These are phyloP conservation scores for Cladosporium sp. DNA, from an alignment of 2,329 filamentous ascomycete species.

Conservation along the genomic window DNA sequence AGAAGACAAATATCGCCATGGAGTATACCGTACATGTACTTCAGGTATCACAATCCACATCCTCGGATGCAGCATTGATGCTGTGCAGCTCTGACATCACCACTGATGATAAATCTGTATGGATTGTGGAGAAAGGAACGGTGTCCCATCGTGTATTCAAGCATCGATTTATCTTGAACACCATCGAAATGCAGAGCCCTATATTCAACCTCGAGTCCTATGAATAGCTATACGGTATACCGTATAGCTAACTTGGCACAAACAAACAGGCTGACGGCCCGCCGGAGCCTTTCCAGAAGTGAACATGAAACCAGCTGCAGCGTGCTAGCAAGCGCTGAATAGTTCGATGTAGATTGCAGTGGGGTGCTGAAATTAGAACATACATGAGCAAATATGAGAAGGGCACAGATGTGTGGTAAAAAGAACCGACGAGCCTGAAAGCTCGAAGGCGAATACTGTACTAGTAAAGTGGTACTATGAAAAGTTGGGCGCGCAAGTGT, in stretches of 20 bases:
- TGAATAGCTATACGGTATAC: background rate
- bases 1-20: background rate
- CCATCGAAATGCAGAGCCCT: background rate
- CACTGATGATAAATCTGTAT: constrained; percentile 1
- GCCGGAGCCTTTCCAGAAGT: background rate
- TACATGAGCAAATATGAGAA: background rate
- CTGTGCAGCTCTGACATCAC: background rate
- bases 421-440: constrained; percentile 3
- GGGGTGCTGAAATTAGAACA: background rate
- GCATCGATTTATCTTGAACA: background rate
- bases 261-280: background rate
- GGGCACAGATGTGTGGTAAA: background rate
- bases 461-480: constrained; percentile 7
- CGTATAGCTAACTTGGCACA: background rate
- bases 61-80: background rate
- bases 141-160: background rate
- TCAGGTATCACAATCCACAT: background rate
- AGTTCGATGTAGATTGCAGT: background rate
- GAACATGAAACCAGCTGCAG: background rate
- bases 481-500: constrained; percentile 14
- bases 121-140: constrained; percentile 1
- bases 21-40: background rate
- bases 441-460: constrained; percentile 4
- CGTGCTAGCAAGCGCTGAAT: background rate
- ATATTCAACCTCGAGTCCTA: background rate